Percentiles rank a stretch among this genome's conserved stretches.
These are phyloP conservation scores for Avicennia marina DNA, from an alignment of 257 asterid genomes.

Conservation along the genomic window DNA sequence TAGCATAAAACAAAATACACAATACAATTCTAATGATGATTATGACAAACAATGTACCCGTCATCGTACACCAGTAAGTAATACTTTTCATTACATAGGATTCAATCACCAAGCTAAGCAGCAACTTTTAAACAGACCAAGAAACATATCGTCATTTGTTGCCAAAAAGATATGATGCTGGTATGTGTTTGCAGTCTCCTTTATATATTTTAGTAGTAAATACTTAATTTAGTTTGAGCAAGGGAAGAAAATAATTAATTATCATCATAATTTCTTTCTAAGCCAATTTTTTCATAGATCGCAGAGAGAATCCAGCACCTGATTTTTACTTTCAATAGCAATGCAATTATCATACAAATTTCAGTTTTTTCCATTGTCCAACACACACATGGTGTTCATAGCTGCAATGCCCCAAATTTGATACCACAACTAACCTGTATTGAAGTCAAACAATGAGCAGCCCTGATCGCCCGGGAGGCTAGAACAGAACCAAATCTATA, in stretches of 20 bases:
- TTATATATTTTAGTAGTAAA: neutral
- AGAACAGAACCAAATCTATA: conserved; percentile 83
- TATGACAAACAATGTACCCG: neutral
- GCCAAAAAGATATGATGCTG: no score
- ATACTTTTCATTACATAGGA: neutral
- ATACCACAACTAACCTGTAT: conserved; percentile 67
- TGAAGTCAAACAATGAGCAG: conserved; percentile 98
- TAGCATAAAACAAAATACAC: neutral
- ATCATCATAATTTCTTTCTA: no score
- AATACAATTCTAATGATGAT: neutral
- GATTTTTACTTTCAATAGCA: no score
- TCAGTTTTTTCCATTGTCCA: neutral
- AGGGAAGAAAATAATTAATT: neutral
- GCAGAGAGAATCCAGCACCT: no score
- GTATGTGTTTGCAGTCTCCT: neutral
- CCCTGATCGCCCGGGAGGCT: conserved; percentile 90
- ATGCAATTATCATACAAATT: neutral
- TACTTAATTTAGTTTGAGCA: neutral
- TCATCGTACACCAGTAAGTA: conserved; percentile 7
- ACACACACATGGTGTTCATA: neutral
- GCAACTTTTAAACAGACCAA: no score
- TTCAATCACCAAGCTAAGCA: no score
- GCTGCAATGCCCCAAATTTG: conserved; percentile 6
- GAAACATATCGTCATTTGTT: no score
- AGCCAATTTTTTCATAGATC: no score